Conservation (phyloP, 1,284 basidiomycete genomes). For the Ceratorhiza oryzae-sativae region DNA sequence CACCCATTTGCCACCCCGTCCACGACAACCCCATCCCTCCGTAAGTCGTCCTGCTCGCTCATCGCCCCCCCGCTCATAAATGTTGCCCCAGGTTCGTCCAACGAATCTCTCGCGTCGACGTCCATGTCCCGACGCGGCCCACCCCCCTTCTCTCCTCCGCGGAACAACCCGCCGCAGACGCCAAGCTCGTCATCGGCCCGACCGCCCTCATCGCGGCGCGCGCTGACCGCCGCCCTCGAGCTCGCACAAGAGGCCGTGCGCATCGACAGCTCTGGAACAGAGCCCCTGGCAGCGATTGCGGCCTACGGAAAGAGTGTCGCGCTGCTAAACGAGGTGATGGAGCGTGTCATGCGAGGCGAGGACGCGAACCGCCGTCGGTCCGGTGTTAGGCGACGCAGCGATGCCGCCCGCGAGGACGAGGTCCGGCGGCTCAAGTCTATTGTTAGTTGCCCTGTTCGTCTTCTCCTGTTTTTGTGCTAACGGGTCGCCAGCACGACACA, state of each 20-base stretch:
- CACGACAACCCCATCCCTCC: not conserved
- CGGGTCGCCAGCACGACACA: slow-evolving; percentile 72
- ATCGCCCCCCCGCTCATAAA: not conserved
- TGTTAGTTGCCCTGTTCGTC: slow-evolving; percentile 58
- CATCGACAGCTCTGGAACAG: slow-evolving; percentile 80
- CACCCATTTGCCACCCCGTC: slow-evolving; percentile 31
- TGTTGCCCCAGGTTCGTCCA: slow-evolving; percentile 20
- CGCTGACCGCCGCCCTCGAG: slow-evolving; percentile 77
- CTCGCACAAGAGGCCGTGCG: slow-evolving; percentile 83
- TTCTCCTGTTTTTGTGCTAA: slow-evolving; percentile 36
- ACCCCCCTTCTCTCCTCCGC: slow-evolving; percentile 22
- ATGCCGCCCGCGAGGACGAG: slow-evolving; percentile 85
- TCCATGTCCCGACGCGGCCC: slow-evolving; percentile 28
- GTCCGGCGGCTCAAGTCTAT: slow-evolving; percentile 79
- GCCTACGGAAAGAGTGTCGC: slow-evolving; percentile 84
- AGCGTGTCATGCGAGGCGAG: slow-evolving; percentile 79
- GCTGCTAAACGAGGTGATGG: slow-evolving; percentile 84
- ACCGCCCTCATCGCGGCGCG: slow-evolving; percentile 75
- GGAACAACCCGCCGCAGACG: slow-evolving; percentile 28
- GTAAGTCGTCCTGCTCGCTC: not conserved
- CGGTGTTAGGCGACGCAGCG: slow-evolving; percentile 70
- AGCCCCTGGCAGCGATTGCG: slow-evolving; percentile 78
- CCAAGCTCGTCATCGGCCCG: slow-evolving; percentile 29
- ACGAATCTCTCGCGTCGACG: slow-evolving; percentile 28
- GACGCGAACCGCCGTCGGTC: slow-evolving; percentile 67